These are phyloP conservation scores for Phyllosticta citriasiana DNA, from an alignment of 2,329 filamentous ascomycete genomes.

Conservation along the genomic window DNA sequence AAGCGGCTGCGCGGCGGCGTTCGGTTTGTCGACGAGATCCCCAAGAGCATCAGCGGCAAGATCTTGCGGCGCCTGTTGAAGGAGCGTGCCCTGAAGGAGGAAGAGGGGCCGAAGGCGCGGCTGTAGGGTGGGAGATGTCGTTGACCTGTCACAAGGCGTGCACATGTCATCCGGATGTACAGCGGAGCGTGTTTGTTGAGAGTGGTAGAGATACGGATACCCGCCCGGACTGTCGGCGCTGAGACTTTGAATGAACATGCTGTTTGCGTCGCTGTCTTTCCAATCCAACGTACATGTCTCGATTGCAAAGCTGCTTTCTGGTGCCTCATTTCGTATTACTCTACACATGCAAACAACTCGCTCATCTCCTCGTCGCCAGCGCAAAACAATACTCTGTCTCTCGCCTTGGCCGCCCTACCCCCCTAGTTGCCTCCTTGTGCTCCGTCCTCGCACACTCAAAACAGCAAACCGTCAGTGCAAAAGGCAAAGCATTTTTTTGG, in stretches of 20 bases:
- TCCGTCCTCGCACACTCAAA: background rate
- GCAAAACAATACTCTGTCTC: too few species aligned
- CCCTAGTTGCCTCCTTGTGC: too few species aligned
- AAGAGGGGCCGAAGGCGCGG: slow-evolving; percentile 30
- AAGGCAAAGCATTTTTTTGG: too few species aligned
- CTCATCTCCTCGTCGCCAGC: too few species aligned
- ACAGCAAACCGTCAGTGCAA: background rate
- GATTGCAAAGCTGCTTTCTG: too few species aligned
- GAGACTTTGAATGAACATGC: background rate
- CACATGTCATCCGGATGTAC: background rate
- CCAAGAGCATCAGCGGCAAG: slow-evolving; percentile 39
- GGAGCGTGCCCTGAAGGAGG: slow-evolving; percentile 31
- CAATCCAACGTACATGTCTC: too few species aligned
- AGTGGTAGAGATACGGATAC: background rate
- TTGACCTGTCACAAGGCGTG: background rate
- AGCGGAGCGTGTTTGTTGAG: background rate
- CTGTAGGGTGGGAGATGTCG: slow-evolving; percentile 21
- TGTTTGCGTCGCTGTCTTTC: too few species aligned
- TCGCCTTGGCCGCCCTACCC: too few species aligned
- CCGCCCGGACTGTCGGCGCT: background rate
- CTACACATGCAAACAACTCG: too few species aligned
- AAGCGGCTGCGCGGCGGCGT: slow-evolving; percentile 39
- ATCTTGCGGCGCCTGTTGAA: slow-evolving; percentile 38
- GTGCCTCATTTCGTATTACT: too few species aligned
- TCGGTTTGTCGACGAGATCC: slow-evolving; percentile 37